Evolutionary conservation across 345 rosid genomes (phyloP), one percentile per base, ranked within the genome.

Genomic region (Citrus sp.): DNA sequence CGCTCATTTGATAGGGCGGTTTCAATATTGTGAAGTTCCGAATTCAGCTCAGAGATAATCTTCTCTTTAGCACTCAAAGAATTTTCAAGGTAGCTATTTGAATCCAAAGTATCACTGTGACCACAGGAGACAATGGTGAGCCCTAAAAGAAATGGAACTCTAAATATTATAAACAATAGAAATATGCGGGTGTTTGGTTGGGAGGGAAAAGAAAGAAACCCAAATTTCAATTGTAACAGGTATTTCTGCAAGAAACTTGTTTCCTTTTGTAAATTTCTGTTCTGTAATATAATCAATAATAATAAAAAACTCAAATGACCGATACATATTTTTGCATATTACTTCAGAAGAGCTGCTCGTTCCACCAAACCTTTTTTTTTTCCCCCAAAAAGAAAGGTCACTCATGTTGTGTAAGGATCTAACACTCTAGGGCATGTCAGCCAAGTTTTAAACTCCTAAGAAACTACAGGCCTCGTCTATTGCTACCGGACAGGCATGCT

Each of bases 31-130:
- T 92, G 97, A 78, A 96, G 94, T 81, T 96, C 99, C 90, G 85
- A 86, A 75, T 94, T 96, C 78, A 96, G 89, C 86, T 96, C 98
- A 10, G 98, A 92, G 55, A 96, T 92, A 74, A 96, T 87, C 89
- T 94, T 96, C 85, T 96, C 99, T 85, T 96, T 94, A 82, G 97
- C 91, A 77, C 40, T 94, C 82, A 94, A 81, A 72, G 98, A 94
- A 81, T 89, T 96, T 86, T 96, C 99, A 78, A 94, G 95, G 80
- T 89, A 85, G 82, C 80, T 88, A 78, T 88, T 91, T 77, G 98
- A 90, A 85, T 96, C 98, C 75, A 86, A 78, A 81, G 75, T 86
- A 79, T 94, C 90, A 80, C 98, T 96, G 97, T 66, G 73, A 80
- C 24, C 61, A 86, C 54, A 75, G 74, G 71, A 79, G 77, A 22